These are phyloP conservation scores for Boeremia lycopersici DNA, from an alignment of 2,329 filamentous ascomycete genomes.

Conservation along the genomic window DNA sequence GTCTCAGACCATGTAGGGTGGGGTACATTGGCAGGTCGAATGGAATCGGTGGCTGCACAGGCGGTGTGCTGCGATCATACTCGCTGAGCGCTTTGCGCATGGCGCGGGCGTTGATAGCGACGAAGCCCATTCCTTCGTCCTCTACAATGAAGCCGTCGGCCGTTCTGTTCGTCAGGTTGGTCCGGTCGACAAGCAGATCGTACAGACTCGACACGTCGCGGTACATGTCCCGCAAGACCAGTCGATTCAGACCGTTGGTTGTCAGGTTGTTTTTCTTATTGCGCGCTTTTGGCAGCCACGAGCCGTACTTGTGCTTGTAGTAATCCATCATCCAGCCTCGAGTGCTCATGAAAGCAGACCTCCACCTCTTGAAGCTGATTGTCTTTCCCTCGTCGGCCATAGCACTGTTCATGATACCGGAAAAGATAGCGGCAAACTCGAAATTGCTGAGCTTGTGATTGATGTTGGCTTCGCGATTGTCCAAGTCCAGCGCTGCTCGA, in stretches of 20 bases:
- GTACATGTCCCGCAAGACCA: constrained; percentile 82
- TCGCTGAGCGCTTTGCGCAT: constrained; percentile 82
- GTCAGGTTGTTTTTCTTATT: constrained; percentile 91
- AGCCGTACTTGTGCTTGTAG: constrained; percentile 71
- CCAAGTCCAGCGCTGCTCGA: constrained; percentile 78
- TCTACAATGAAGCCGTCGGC: constrained; percentile 69
- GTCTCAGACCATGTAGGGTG: constrained; percentile 67
- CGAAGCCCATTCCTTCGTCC: constrained; percentile 58
- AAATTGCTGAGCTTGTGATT: constrained; percentile 81
- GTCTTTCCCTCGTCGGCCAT: constrained; percentile 76
- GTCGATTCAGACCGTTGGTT: constrained; percentile 82
- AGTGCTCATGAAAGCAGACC: constrained; percentile 73
- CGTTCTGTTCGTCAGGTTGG: constrained; percentile 76
- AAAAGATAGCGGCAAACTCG: constrained; percentile 88
- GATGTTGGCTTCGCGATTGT: constrained; percentile 72
- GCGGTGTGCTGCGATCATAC: constrained; percentile 86
- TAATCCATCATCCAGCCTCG: constrained; percentile 74
- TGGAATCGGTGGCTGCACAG: constrained; percentile 87
- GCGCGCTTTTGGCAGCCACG: constrained; percentile 88
- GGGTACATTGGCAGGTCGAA: constrained; percentile 86
- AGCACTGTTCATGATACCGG: constrained; percentile 84
- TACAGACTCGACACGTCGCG: constrained; percentile 85
- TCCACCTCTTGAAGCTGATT: constrained; percentile 86
- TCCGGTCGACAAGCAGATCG: constrained; percentile 84
- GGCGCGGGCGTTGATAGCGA: constrained; percentile 67